phyloP scores from a whole-genome alignment of 2,329 filamentous ascomycete species.

The Aotearoamyces nothofagi region DNA sequence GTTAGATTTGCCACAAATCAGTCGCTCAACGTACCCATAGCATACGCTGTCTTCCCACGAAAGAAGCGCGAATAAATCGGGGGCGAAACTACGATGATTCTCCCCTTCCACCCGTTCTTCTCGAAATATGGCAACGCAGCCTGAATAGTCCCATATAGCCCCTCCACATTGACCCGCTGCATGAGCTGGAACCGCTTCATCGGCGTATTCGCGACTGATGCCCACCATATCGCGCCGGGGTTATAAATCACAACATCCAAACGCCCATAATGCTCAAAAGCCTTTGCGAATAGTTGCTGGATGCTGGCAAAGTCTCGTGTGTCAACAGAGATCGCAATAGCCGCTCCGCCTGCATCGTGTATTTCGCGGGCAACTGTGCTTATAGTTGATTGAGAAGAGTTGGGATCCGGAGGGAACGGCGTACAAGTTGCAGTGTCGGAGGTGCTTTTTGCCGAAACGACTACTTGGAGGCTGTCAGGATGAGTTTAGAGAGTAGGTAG shows the following conservation, averaged over 20 bases:
- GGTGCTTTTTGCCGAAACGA: constrained; percentile 62
- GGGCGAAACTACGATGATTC: constrained; percentile 67
- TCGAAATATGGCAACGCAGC: constrained; percentile 52
- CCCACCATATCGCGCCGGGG: constrained; percentile 76
- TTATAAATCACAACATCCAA: constrained; percentile 73
- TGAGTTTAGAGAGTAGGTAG: neutral
- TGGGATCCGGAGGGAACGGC: constrained; percentile 62
- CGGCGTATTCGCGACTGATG: constrained; percentile 56
- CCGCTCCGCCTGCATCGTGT: constrained; percentile 42
- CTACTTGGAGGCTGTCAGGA: no score
- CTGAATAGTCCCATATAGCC: constrained; percentile 59
- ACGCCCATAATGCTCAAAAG: constrained; percentile 39
- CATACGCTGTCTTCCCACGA: constrained; percentile 73
- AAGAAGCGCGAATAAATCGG: constrained; percentile 81
- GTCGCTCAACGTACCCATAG: no score
- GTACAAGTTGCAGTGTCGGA: constrained; percentile 40
- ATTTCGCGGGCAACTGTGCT: constrained; percentile 70
- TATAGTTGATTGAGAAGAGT: constrained; percentile 62
- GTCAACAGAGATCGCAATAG: constrained; percentile 54
- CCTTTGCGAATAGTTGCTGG: constrained; percentile 39
- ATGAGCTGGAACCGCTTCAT: constrained; percentile 65
- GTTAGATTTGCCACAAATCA: no score
- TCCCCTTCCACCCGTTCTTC: constrained; percentile 33
- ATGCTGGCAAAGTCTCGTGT: constrained; percentile 50
- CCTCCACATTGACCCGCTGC: constrained; percentile 61